Conservation (phyloP, 306 rosid species). For the Begonia masoniana region DNA sequence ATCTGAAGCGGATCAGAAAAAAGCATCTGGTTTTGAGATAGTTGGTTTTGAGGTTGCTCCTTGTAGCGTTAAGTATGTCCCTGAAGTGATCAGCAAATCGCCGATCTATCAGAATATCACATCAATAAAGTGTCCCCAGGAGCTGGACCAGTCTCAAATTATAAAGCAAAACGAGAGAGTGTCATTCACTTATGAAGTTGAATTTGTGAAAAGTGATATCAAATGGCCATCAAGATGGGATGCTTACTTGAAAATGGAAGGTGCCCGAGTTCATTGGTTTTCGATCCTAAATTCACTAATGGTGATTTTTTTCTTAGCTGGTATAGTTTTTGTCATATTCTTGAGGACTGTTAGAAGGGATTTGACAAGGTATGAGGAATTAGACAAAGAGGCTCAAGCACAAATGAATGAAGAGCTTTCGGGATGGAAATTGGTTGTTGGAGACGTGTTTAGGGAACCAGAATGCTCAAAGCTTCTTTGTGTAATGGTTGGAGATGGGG, state of each 20-base stretch:
- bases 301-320: constrained; percentile 92
- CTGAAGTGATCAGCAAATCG: constrained; percentile 40
- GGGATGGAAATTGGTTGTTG: constrained; percentile 98
- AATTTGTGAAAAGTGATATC: constrained; percentile 66
- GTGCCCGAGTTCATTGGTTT: constrained; percentile 94
- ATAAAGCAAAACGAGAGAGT: constrained; percentile 68
- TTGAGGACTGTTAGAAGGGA: constrained; percentile 92
- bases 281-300: constrained; percentile 52
- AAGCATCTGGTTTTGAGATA: constrained; percentile 77
- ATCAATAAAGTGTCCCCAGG: constrained; percentile 40
- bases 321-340: constrained; percentile 88
- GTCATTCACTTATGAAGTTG: constrained; percentile 84
- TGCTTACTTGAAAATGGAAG: constrained; percentile 95
- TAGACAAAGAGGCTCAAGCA: constrained; percentile 94
- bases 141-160: constrained; percentile 55
- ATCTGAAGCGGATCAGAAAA: constrained; percentile 54
- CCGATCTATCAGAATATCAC: constrained; percentile 26
- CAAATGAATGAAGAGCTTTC: constrained; percentile 98
- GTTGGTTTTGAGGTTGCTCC: constrained; percentile 91
- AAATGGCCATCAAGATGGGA: constrained; percentile 99
- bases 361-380: constrained; percentile 83
- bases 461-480: constrained; percentile 68
- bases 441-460: constrained; percentile 95
- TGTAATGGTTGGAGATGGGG: constrained; percentile 90
- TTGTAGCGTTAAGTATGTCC: constrained; percentile 56